Conservation (phyloP, 2,329 filamentous ascomycete species). For the Diaporthe humulicola region DNA sequence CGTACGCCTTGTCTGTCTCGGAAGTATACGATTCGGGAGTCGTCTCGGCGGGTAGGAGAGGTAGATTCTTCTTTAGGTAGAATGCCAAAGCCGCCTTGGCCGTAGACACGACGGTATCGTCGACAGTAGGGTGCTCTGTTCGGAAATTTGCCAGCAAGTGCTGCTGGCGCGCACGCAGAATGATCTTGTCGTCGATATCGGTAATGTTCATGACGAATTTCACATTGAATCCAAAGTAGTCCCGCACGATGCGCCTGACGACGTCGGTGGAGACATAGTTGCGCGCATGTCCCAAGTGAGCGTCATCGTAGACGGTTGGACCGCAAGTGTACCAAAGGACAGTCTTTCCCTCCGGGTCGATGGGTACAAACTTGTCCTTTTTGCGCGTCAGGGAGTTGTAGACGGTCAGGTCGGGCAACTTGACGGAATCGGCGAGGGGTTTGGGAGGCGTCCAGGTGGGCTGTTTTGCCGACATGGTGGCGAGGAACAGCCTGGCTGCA, state of each 20-base stretch:
- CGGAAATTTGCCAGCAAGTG: slow-evolving; percentile 70
- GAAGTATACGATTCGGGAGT: slow-evolving; percentile 59
- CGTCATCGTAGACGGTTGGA: slow-evolving; percentile 86
- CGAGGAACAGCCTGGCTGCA: slow-evolving; percentile 13
- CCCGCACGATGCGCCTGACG: slow-evolving; percentile 82
- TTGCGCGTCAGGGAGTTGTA: slow-evolving; percentile 39
- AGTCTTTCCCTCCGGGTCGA: slow-evolving; percentile 71
- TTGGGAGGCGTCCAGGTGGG: slow-evolving; percentile 39
- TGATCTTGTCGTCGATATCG: slow-evolving; percentile 81
- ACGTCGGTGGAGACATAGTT: slow-evolving; percentile 95
- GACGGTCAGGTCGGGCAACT: slow-evolving; percentile 33
- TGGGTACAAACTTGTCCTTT: slow-evolving; percentile 39
- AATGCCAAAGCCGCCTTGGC: slow-evolving; percentile 63
- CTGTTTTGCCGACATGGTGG: slow-evolving; percentile 37
- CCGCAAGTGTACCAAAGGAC: slow-evolving; percentile 92
- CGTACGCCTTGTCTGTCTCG: slow-evolving; percentile 65
- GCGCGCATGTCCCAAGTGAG: slow-evolving; percentile 82
- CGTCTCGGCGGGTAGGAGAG: slow-evolving; percentile 60
- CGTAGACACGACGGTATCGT: slow-evolving; percentile 45
- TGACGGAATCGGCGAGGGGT: slow-evolving; percentile 25
- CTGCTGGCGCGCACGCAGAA: slow-evolving; percentile 70
- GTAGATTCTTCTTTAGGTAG: slow-evolving; percentile 69
- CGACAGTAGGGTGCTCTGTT: slow-evolving; percentile 62
- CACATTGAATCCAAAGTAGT: slow-evolving; percentile 87
- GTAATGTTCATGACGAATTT: slow-evolving; percentile 96